Percentiles rank a stretch among this genome's conserved stretches.
These are phyloP conservation scores for Phytophthora tubulina DNA, from an alignment of 352 stramenopile species.

Conservation along the genomic window DNA sequence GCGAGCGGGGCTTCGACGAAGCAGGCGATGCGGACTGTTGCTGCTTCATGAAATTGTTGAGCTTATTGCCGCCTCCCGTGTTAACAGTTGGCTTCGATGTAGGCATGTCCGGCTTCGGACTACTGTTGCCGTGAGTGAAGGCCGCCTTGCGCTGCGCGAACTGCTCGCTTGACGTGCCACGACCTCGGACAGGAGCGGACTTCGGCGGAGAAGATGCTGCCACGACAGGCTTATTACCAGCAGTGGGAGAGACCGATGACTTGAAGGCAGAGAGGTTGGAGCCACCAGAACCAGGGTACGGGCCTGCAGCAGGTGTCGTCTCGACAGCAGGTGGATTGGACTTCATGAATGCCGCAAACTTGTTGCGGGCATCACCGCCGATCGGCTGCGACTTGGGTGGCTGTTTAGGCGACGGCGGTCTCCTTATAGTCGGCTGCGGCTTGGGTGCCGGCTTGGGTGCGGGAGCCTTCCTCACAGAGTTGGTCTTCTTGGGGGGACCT, in stretches of 20 bases:
- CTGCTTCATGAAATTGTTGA: constrained; percentile 84
- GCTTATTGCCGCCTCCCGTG: constrained; percentile 59
- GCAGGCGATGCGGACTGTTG: constrained; percentile 50
- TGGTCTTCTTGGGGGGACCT: constrained; percentile 62
- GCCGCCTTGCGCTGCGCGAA: constrained; percentile 74
- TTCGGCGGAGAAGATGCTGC: constrained; percentile 33
- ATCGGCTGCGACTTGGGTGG: constrained; percentile 32
- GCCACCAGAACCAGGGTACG: constrained; percentile 30
- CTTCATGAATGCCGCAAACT: constrained; percentile 86
- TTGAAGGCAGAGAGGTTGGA: constrained; percentile 38
- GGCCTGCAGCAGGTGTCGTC: constrained; percentile 24
- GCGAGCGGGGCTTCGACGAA: constrained; percentile 58
- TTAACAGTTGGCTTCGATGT: constrained; percentile 32
- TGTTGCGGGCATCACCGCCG: constrained; percentile 61
- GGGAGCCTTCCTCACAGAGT: constrained; percentile 51
- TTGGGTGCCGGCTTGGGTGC: constrained; percentile 32
- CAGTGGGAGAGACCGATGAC: constrained; percentile 42
- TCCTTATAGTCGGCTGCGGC: constrained; percentile 28
- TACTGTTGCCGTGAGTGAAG: constrained; percentile 56
- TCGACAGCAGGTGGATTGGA: constrained; percentile 67
- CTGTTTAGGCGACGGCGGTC: constrained; percentile 38
- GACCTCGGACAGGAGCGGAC: constrained; percentile 39
- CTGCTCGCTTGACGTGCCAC: constrained; percentile 48
- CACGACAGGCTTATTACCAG: constrained; percentile 23
- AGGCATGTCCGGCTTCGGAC: constrained; percentile 20